These are phyloP conservation scores for Fragilaria crotonensis DNA, from an alignment of 108 stramenopile species.

Conservation along the genomic window DNA sequence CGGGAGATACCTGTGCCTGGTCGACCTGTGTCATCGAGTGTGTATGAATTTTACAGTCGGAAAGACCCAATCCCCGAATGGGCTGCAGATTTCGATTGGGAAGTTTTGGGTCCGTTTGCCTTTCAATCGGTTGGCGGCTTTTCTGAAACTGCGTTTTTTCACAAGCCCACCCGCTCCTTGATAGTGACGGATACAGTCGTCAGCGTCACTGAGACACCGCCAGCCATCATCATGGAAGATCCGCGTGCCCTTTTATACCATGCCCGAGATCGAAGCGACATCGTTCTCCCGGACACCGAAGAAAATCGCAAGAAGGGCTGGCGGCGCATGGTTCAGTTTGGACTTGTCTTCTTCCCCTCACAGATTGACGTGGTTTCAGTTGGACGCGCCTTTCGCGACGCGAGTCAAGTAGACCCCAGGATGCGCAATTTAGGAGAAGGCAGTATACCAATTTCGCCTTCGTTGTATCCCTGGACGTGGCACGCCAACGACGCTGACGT, in stretches of 20 bases:
- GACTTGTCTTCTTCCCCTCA: constrained; percentile 86
- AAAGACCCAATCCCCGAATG: constrained; percentile 59
- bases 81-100: constrained; percentile 70
- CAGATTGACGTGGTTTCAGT: constrained; percentile 67
- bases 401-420: constrained; percentile 29
- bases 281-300: constrained; percentile 52
- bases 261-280: constrained; percentile 67
- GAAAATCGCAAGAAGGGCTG: constrained; percentile 71
- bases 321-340: constrained; percentile 86
- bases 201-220: constrained; percentile 63
- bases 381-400: constrained; percentile 38
- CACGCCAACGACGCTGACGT: constrained; percentile 42
- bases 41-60: constrained; percentile 22
- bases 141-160: constrained; percentile 83
- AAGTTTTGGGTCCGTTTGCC: constrained; percentile 65
- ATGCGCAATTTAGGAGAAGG: constrained; percentile 60
- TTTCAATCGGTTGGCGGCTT: constrained; percentile 85
- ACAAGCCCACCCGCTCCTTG: constrained; percentile 67
- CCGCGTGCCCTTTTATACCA: constrained; percentile 80
- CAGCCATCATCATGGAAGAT: constrained; percentile 73
- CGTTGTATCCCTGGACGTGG: constrained; percentile 86
- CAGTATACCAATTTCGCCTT: constrained; percentile 52
- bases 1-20: constrained; percentile 36
- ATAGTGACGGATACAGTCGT: constrained; percentile 84
- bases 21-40: no score